These are phyloP conservation scores for Cercophora newfieldiana DNA, from an alignment of 495 filamentous ascomycete species.

Conservation along the genomic window DNA sequence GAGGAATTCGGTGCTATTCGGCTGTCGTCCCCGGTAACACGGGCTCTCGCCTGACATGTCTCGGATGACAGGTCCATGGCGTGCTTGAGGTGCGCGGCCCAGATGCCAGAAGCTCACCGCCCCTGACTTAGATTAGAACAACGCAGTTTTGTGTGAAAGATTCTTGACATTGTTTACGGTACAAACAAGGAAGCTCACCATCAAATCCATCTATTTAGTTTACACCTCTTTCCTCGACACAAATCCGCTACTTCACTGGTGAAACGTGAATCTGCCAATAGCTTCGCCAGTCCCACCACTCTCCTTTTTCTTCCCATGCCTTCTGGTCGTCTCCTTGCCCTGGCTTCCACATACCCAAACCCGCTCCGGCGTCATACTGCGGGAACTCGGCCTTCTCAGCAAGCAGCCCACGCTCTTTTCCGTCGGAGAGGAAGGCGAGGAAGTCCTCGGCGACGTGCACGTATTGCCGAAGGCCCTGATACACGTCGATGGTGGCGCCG, in stretches of 20 bases:
- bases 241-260: constrained; percentile 23
- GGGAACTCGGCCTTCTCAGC: constrained; percentile 42
- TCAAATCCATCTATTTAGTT: too few relatives aligned
- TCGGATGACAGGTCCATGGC: background rate
- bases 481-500: constrained; percentile 44
- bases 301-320: constrained; percentile 25
- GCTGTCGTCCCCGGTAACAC: background rate
- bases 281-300: constrained; percentile 40
- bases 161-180: background rate
- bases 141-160: background rate
- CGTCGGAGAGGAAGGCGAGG: constrained; percentile 39
- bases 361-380: constrained; percentile 34
- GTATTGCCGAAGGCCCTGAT: constrained; percentile 46
- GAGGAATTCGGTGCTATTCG: background rate
- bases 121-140: background rate
- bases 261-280: constrained; percentile 47
- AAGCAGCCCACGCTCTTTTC: constrained; percentile 34
- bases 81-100: background rate
- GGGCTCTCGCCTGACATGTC: background rate
- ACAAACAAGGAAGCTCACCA: background rate
- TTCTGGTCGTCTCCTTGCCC: constrained; percentile 32
- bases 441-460: constrained; percentile 49
- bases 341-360: constrained; percentile 40
- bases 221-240: too few relatives aligned
- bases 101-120: background rate